Conservation (phyloP, 1,284 basidiomycete species). For the Cyathus olla region DNA sequence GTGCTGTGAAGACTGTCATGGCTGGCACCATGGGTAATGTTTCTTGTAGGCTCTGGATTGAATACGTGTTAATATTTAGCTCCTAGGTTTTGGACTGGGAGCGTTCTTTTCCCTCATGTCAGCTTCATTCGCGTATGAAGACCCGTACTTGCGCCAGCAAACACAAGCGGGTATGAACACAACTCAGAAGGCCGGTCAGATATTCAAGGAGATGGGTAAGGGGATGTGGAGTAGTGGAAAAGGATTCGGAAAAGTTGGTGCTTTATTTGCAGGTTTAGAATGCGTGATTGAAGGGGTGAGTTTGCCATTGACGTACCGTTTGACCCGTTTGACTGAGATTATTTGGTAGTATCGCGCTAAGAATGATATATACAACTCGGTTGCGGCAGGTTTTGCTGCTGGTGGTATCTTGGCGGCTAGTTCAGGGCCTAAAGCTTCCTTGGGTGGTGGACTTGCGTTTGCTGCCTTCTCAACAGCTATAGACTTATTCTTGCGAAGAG, state of each 20-base stretch:
- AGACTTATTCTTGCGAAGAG: constrained; percentile 87
- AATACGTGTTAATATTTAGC: background rate
- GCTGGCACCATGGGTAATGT: constrained; percentile 81
- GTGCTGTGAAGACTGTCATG: constrained; percentile 83
- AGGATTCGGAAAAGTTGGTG: constrained; percentile 96
- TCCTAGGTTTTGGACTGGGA: constrained; percentile 88
- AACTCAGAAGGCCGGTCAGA: constrained; percentile 84
- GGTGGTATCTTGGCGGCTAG: constrained; percentile 89
- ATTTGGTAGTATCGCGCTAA: constrained; percentile 89
- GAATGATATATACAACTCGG: constrained; percentile 91
- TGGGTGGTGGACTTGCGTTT: constrained; percentile 89
- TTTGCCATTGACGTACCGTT: constrained; percentile 33
- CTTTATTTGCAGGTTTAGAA: constrained; percentile 93
- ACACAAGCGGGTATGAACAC: constrained; percentile 69
- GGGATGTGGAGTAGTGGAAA: constrained; percentile 93
- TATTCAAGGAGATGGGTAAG: constrained; percentile 95
- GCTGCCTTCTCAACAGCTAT: constrained; percentile 93
- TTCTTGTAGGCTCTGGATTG: constrained; percentile 35
- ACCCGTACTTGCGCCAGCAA: constrained; percentile 84
- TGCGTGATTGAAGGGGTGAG: constrained; percentile 96
- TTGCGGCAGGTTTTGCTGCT: constrained; percentile 78
- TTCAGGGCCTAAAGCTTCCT: constrained; percentile 84
- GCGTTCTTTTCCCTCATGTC: constrained; percentile 98
- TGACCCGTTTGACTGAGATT: too few species aligned
- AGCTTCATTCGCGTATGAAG: constrained; percentile 94